These are phyloP conservation scores for Tricholoma hemisulphureum DNA, from an alignment of 768 basidiomycete species.

Conservation along the genomic window DNA sequence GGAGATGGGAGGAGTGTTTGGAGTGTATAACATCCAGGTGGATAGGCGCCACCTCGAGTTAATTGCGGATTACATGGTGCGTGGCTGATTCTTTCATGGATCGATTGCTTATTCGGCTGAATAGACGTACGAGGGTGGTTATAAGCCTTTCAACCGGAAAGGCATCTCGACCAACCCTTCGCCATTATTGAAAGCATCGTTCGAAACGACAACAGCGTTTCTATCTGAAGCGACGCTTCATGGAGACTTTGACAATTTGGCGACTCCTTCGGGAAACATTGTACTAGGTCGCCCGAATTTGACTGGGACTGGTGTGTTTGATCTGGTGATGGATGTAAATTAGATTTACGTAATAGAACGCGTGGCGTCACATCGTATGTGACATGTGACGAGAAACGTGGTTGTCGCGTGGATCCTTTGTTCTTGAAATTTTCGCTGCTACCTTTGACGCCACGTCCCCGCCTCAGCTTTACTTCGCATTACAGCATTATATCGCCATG, in stretches of 20 bases:
- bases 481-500: conserved; percentile 26
- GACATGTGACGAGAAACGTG: conserved; percentile 7
- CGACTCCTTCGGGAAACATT: conserved; percentile 87
- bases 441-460: background rate
- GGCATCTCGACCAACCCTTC: conserved; percentile 92
- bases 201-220: conserved; percentile 93
- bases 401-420: conserved; percentile 4
- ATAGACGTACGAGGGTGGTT: conserved; percentile 96
- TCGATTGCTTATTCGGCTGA: background rate
- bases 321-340: conserved; percentile 63
- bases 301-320: conserved; percentile 96
- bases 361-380: conserved; percentile 20
- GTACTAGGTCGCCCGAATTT: conserved; percentile 83
- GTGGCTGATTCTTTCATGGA: conserved; percentile 21
- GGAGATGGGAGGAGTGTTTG: conserved; percentile 91
- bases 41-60: conserved; percentile 91
- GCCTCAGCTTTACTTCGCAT: background rate
- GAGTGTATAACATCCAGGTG: conserved; percentile 93
- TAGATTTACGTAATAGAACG: conserved; percentile 14
- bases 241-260: conserved; percentile 93
- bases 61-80: conserved; percentile 99
- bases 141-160: conserved; percentile 96
- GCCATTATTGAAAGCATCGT: conserved; percentile 96
- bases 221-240: conserved; percentile 90
- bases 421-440: conserved; percentile 5